Evolutionary conservation across 805 yeast species (phyloP), one percentile per base, ranked within the genome.

Genomic region (Metschnikowia orientalis): DNA sequence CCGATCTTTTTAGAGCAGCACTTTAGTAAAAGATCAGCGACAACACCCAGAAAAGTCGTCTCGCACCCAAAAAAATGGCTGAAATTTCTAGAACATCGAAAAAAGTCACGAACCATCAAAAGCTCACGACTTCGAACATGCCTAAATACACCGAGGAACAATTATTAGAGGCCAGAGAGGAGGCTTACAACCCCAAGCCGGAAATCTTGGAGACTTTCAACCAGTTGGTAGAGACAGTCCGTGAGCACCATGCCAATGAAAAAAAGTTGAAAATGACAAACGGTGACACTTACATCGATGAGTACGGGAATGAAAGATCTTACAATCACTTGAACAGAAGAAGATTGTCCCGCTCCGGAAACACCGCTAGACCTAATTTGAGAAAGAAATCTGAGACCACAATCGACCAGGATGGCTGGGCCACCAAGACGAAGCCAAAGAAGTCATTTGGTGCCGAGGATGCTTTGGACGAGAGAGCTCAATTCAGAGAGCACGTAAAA

Each of bases 371-470:
- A 46, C 82, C 82, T 34, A 69, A 68, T 48, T 69, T 79, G 51
- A 72, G 79, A 53, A 78, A 73, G 53, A 72, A 73, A 59, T 64
- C 71, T 37, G 65, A 67, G 35, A 63, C 67, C 38, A 69, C 64
- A 39, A 73, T 80, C 21, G 94, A 83, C 53, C 82, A 79, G 37
- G 90, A 84, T 42, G 94, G 94, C 28, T 84, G 92, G 90, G 82
- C 82, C 37, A 80, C 90, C 14, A 60, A 73, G 42, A 61, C 69
- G 32, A 64, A 67, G 47, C 61, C 65, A 28, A 70, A 63, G 47
- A 66, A 66, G 38, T 62, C 71, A 9, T 68, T 73, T 38, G 77
- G 76, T 46, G 59, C 62, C 22, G 75, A 70, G 37, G 75, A 67
- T 12, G 70, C 56, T 26, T 63, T 46, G 17, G 75, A 67, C 17